A percentile compares a stretch with the other conserved stretches of the same genome.
phyloP scores from a whole-genome alignment of 2,329 filamentous ascomycete species.

The Diaporthe sp. region DNA sequence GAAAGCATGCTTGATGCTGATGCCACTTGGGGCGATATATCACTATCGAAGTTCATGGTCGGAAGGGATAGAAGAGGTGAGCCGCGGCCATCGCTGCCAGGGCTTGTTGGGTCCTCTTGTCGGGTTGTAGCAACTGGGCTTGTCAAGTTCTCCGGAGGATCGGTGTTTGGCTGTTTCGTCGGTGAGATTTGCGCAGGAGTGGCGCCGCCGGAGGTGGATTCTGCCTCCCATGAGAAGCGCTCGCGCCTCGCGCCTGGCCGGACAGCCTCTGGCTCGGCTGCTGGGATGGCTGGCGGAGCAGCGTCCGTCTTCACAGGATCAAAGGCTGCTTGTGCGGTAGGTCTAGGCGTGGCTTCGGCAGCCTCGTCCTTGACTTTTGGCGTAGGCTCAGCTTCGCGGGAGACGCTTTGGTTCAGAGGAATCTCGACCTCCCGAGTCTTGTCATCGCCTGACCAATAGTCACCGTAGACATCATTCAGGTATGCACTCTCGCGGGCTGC shows the following conservation, averaged over 20 bases:
- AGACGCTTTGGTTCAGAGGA: background rate
- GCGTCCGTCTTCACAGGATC: background rate
- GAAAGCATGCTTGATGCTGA: background rate
- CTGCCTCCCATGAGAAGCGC: conserved; percentile 60
- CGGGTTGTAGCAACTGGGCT: background rate
- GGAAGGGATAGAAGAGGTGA: conserved; percentile 35
- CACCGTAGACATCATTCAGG: conserved; percentile 75
- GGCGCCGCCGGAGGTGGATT: conserved; percentile 42
- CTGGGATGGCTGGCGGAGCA: background rate
- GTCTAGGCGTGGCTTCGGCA: background rate
- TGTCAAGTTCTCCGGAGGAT: background rate
- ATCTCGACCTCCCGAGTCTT: conserved; percentile 42
- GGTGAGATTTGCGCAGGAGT: conserved; percentile 14
- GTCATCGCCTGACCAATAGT: conserved; percentile 71
- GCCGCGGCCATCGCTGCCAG: conserved; percentile 17
- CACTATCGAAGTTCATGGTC: conserved; percentile 28
- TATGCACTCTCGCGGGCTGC: conserved; percentile 69
- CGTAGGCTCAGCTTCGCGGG: background rate
- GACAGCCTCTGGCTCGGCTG: conserved; percentile 23
- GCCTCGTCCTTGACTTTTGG: conserved; percentile 3
- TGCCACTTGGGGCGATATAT: background rate
- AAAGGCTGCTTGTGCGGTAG: background rate
- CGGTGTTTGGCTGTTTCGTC: background rate
- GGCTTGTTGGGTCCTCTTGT: conserved; percentile 24
- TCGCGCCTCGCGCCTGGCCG: conserved; percentile 36